Percentiles rank a stretch among this genome's conserved stretches.
Conservation (phyloP, 306 rosid species). For the Ceratonia siliqua region DNA sequence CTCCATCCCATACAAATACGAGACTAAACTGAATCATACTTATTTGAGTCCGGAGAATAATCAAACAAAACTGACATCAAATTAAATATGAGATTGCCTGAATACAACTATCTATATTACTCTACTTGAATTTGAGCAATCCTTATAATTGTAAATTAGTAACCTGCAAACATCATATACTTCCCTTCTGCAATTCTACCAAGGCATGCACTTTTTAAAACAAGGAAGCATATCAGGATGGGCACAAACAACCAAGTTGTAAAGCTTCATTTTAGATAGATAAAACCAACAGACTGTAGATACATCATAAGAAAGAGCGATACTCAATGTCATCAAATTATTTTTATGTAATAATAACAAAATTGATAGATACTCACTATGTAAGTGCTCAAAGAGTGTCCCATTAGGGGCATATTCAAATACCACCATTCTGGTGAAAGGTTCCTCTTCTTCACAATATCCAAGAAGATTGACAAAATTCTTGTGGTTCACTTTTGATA, state of each 20-base stretch:
- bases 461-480: constrained; percentile 91
- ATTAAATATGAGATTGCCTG: background rate
- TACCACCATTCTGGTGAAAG: constrained; percentile 90
- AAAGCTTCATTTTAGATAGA: background rate
- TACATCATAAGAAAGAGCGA: background rate
- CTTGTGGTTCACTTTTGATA: constrained; percentile 92
- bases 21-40: background rate
- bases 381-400: constrained; percentile 89
- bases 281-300: constrained; percentile 3
- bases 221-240: background rate
- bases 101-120: background rate
- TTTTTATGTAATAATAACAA: constrained; percentile 4
- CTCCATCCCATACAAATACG: background rate
- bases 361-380: constrained; percentile 58
- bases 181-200: background rate
- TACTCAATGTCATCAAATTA: background rate
- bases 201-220: background rate
- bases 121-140: background rate
- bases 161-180: background rate
- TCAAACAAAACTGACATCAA: too few relatives aligned
- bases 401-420: constrained; percentile 95
- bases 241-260: background rate
- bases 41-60: too few relatives aligned
- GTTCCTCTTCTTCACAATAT: constrained; percentile 82
- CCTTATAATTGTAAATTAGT: background rate